phyloP scores from a whole-genome alignment of 495 filamentous ascomycete genomes.

The Aspergillus carlsbadensis region DNA sequence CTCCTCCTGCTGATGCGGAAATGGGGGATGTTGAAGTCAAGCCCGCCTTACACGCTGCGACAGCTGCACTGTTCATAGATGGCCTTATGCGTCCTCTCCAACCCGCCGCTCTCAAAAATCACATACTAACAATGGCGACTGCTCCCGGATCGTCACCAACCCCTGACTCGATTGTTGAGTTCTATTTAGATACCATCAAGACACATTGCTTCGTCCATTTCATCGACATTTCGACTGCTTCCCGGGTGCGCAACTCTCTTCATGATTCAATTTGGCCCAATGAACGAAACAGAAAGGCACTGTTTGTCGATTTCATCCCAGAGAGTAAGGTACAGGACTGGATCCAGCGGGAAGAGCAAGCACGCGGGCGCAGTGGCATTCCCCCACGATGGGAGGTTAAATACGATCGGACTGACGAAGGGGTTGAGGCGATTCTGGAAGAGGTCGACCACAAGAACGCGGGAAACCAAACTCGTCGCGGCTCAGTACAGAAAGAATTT shows the following conservation, averaged over 20 bases:
- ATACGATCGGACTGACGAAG: conserved; percentile 61
- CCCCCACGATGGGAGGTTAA: conserved; percentile 66
- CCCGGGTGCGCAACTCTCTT: conserved; percentile 72
- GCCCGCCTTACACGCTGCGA: conserved; percentile 80
- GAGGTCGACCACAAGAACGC: conserved; percentile 41
- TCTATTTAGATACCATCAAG: conserved; percentile 80
- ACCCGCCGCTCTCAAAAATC: conserved; percentile 56
- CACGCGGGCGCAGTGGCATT: conserved; percentile 44
- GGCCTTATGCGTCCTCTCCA: conserved; percentile 88
- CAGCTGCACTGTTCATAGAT: conserved; percentile 83
- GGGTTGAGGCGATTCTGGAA: conserved; percentile 54
- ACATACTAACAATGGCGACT: conserved; percentile 67
- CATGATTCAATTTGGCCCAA: conserved; percentile 83
- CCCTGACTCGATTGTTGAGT: conserved; percentile 56
- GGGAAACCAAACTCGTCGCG: conserved; percentile 23
- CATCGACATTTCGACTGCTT: conserved; percentile 63
- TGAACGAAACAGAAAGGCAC: conserved; percentile 76
- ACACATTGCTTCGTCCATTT: conserved; percentile 86
- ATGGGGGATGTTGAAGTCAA: conserved; percentile 51
- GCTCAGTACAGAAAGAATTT: conserved; percentile 25
- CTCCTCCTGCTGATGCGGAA: conserved; percentile 24
- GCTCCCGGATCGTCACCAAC: conserved; percentile 50
- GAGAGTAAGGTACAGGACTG: conserved; percentile 70
- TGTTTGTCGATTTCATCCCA: conserved; percentile 92
- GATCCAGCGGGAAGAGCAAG: conserved; percentile 66